These are phyloP conservation scores for Yamadazyma sp. DNA, from an alignment of 1,139 yeast genomes.

Conservation along the genomic window DNA sequence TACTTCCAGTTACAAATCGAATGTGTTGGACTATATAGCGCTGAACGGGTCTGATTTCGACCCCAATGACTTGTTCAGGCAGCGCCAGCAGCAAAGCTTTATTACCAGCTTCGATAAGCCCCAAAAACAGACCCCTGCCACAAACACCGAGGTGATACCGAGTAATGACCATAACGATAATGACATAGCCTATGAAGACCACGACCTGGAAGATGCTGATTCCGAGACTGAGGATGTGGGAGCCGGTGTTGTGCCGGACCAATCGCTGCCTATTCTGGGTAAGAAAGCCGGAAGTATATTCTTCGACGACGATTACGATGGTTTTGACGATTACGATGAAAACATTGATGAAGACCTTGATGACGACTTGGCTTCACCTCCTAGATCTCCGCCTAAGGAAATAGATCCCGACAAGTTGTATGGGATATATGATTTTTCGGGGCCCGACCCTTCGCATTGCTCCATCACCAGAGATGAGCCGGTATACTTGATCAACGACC, in stretches of 20 bases:
- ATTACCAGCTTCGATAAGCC: slow-evolving; percentile 30
- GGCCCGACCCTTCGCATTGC: slow-evolving; percentile 94
- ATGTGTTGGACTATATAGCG: slow-evolving; percentile 15
- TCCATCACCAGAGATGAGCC: slow-evolving; percentile 79
- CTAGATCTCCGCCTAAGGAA: slow-evolving; percentile 79
- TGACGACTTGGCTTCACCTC: slow-evolving; percentile 58
- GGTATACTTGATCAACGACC: slow-evolving; percentile 77
- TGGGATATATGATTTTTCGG: slow-evolving; percentile 83
- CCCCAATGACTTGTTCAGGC: slow-evolving; percentile 37
- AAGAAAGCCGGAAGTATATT: slow-evolving; percentile 12
- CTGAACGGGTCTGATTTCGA: slow-evolving; percentile 21
- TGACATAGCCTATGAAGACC: background rate
- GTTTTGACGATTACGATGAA: no score
- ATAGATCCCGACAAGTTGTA: slow-evolving; percentile 81
- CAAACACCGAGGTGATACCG: background rate
- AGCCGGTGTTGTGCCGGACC: background rate
- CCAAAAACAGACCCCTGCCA: background rate
- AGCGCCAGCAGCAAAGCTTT: slow-evolving; percentile 31
- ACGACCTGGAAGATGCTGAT: slow-evolving; percentile 2
- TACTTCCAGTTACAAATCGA: slow-evolving; percentile 5
- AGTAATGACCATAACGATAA: background rate
- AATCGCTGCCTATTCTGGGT: background rate
- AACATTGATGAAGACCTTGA: slow-evolving; percentile 21
- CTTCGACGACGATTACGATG: slow-evolving; percentile 12
- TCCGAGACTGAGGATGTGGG: slow-evolving; percentile 1